Conservation (phyloP, 2,329 filamentous ascomycete species). For the Verticillium longisporum region DNA sequence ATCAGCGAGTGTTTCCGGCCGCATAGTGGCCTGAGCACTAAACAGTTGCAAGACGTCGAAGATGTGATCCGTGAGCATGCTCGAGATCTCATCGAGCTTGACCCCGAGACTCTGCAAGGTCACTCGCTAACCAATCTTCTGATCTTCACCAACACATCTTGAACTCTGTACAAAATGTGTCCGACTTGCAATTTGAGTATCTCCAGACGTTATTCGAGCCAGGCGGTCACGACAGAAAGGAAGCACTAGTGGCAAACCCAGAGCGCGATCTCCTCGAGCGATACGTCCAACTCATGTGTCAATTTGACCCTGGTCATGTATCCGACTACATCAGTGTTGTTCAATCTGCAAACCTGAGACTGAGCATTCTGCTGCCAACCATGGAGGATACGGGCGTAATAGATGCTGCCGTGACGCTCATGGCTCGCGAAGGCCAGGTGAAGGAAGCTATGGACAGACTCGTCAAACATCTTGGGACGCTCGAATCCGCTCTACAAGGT, state of each 20-base stretch:
- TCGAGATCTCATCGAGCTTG: constrained; percentile 57
- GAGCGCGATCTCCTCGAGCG: constrained; percentile 65
- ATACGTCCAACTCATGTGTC: constrained; percentile 89
- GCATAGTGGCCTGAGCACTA: constrained; percentile 54
- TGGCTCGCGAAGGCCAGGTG: constrained; percentile 82
- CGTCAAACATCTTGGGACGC: constrained; percentile 68
- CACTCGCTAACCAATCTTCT: constrained; percentile 53
- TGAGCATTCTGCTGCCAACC: constrained; percentile 69
- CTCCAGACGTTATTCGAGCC: constrained; percentile 70
- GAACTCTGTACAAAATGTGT: constrained; percentile 50
- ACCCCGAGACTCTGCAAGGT: constrained; percentile 56
- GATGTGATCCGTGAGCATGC: constrained; percentile 59
- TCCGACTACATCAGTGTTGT: constrained; percentile 75
- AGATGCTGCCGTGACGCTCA: constrained; percentile 85
- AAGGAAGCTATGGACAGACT: constrained; percentile 79
- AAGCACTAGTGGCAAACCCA: constrained; percentile 22
- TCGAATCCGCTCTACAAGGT: constrained; percentile 72
- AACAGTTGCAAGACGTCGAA: constrained; percentile 68
- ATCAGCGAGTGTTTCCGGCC: constrained; percentile 68
- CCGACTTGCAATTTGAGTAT: constrained; percentile 67
- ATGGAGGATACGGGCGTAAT: constrained; percentile 88
- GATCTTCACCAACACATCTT: constrained; percentile 63
- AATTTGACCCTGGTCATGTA: constrained; percentile 73
- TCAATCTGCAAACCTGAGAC: constrained; percentile 66
- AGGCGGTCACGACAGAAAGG: constrained; percentile 11